Evolutionary conservation across 768 basidiomycete genomes (phyloP).

Genomic region (Phaeolepiota aurea): DNA sequence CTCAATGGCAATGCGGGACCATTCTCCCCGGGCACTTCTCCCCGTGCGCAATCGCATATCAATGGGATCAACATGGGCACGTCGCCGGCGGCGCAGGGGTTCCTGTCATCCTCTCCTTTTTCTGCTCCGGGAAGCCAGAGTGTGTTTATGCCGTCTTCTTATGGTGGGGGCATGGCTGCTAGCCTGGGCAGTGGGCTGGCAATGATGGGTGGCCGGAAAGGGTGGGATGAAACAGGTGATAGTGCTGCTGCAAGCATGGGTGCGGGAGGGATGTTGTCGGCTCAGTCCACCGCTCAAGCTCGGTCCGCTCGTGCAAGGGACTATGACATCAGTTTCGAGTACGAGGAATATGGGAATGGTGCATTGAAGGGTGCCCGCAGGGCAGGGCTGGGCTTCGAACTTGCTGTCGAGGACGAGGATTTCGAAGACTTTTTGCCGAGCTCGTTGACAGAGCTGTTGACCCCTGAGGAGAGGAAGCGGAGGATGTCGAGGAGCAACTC

Average conservation of each 20-base stretch:
- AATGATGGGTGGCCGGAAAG: conserved; percentile 34
- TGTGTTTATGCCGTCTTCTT: conserved; percentile 36
- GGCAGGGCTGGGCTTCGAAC: conserved; percentile 20
- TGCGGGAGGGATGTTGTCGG: conserved; percentile 12
- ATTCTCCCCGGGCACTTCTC: conserved; percentile 56
- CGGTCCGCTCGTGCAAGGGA: conserved; percentile 13
- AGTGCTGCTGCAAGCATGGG: conserved; percentile 8
- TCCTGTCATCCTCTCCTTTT: conserved; percentile 62
- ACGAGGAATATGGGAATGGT: conserved; percentile 24
- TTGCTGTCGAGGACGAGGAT: conserved; percentile 64
- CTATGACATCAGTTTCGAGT: conserved; percentile 29
- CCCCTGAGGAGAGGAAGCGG: conserved; percentile 78
- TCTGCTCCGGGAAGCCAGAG: conserved; percentile 64
- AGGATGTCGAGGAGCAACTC: conserved; percentile 73
- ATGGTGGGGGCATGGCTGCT: conserved; percentile 45
- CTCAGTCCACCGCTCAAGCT: conserved; percentile 14
- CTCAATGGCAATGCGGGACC: conserved; percentile 21
- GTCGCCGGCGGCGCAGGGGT: conserved; percentile 18
- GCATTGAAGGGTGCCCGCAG: conserved; percentile 8
- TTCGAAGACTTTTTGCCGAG: conserved; percentile 86
- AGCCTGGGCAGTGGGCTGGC: conserved; percentile 52
- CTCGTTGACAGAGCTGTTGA: conserved; percentile 81
- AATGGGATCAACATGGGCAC: conserved; percentile 24
- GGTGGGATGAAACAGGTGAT: conserved; percentile 20
- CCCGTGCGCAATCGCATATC: conserved; percentile 23